Evolutionary conservation across 2,329 filamentous ascomycete species (phyloP).

Genomic region (Phyllosticta paracitricarpa): DNA sequence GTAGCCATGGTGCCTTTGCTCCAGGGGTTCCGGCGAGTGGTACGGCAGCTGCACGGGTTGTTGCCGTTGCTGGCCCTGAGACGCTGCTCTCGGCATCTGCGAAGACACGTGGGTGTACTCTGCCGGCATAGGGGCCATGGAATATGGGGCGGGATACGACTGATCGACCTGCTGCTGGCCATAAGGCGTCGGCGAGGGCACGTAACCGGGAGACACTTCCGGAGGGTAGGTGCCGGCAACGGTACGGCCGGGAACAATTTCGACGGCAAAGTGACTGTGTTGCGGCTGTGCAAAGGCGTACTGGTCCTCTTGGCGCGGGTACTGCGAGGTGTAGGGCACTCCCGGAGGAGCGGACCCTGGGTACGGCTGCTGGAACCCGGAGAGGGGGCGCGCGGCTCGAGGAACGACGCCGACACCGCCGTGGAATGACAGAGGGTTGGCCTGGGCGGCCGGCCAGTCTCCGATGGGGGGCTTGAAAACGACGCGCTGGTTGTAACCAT

Average conservation of each 20-base stretch:
- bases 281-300: conserved; percentile 2
- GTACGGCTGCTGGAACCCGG: conserved; percentile 6
- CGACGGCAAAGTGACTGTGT: conserved; percentile 4
- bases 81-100: background rate
- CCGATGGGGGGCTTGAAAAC: conserved; percentile 67
- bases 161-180: background rate
- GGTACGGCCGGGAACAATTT: background rate
- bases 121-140: conserved; percentile 1
- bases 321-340: background rate
- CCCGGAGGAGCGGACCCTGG: background rate
- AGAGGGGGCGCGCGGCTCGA: conserved; percentile 1
- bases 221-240: conserved; percentile 1
- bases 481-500: conserved; percentile 73
- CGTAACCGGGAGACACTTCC: conserved; percentile 1
- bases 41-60: conserved; percentile 4
- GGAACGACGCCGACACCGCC: conserved; percentile 10
- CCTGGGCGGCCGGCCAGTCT: conserved; percentile 33
- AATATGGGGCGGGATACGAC: conserved; percentile 3
- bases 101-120: background rate
- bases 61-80: background rate
- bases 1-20: background rate
- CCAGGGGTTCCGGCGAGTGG: conserved; percentile 2
- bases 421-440: conserved; percentile 11
- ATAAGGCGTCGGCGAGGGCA: background rate
- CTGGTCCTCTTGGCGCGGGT: conserved; percentile 1